A percentile compares a stretch with the other conserved stretches of the same genome.
These are phyloP conservation scores for Globisporangium recalcitrans DNA, from an alignment of 352 stramenopile species.

Conservation along the genomic window DNA sequence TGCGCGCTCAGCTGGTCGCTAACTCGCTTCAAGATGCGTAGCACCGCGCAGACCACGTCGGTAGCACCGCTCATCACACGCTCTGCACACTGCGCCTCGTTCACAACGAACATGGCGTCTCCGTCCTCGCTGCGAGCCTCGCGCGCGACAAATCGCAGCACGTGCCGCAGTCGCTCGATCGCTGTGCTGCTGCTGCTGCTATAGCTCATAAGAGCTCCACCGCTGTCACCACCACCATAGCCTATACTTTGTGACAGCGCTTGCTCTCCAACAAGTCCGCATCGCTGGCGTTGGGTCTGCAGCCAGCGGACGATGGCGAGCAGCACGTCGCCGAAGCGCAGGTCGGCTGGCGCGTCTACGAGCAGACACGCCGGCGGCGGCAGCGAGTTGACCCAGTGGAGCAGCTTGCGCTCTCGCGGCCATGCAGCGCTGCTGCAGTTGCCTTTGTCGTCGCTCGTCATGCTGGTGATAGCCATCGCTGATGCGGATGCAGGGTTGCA, in stretches of 20 bases:
- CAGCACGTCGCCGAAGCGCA: slow-evolving; percentile 60
- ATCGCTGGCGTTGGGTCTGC: slow-evolving; percentile 11
- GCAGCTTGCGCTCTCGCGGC: slow-evolving; percentile 27
- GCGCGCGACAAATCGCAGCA: slow-evolving; percentile 40
- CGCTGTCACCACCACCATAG: too few species aligned
- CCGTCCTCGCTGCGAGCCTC: slow-evolving; percentile 33
- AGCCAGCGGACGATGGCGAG: slow-evolving; percentile 41
- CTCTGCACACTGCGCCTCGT: slow-evolving; percentile 32
- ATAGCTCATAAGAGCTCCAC: neutral
- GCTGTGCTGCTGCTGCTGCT: neutral
- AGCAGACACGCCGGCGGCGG: slow-evolving; percentile 53
- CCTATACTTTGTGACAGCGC: neutral
- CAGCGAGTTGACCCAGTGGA: slow-evolving; percentile 77
- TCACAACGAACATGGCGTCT: slow-evolving; percentile 46
- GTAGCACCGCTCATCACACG: slow-evolving; percentile 31
- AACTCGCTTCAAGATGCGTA: slow-evolving; percentile 40
- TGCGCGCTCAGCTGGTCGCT: neutral
- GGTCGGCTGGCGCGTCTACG: slow-evolving; percentile 43
- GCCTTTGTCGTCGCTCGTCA: neutral
- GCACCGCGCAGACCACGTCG: slow-evolving; percentile 38
- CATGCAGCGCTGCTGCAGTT: neutral
- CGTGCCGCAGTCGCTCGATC: slow-evolving; percentile 20
- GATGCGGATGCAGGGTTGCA: neutral
- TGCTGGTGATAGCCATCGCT: neutral
- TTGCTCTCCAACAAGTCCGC: neutral